These are phyloP conservation scores for Cryptosporidium ubiquitum DNA, from an alignment of 169 alveolate genomes.

Conservation along the genomic window DNA sequence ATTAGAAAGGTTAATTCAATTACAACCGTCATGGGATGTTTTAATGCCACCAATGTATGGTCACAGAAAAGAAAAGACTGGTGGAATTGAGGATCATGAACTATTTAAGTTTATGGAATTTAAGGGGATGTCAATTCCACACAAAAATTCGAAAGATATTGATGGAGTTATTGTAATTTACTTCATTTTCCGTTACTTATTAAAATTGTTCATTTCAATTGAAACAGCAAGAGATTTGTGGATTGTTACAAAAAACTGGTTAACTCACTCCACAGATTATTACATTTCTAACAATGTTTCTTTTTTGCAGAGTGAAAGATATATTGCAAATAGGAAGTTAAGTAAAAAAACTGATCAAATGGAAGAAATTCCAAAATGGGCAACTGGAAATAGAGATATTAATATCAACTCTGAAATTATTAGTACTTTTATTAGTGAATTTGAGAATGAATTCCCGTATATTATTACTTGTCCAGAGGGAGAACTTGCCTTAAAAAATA, in stretches of 20 bases:
- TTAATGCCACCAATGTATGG: conserved; percentile 44
- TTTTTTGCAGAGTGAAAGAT: conserved; percentile 14
- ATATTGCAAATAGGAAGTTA: not conserved
- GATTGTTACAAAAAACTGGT: conserved; percentile 38
- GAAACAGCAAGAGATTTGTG: conserved; percentile 30
- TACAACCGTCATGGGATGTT: conserved; percentile 59
- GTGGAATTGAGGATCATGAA: not conserved
- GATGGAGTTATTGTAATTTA: conserved; percentile 36
- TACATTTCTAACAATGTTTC: not conserved
- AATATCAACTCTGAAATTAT: conserved; percentile 27
- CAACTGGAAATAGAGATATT: conserved; percentile 10
- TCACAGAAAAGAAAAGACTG: not conserved
- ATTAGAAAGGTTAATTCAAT: conserved; percentile 12
- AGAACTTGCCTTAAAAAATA: conserved; percentile 9
- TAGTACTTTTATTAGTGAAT: conserved; percentile 2
- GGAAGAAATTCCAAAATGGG: conserved; percentile 30
- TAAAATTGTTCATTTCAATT: conserved; percentile 34
- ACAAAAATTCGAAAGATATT: conserved; percentile 26
- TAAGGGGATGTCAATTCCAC: conserved; percentile 27
- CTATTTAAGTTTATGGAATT: conserved; percentile 24
- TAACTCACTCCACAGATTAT: conserved; percentile 14
- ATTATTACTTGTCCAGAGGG: conserved; percentile 66
- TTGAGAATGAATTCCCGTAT: conserved; percentile 64
- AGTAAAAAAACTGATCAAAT: not conserved
- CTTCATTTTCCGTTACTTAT: conserved; percentile 29